phyloP scores from a whole-genome alignment of 257 asterid species.

The Nicotiana tabacum region DNA sequence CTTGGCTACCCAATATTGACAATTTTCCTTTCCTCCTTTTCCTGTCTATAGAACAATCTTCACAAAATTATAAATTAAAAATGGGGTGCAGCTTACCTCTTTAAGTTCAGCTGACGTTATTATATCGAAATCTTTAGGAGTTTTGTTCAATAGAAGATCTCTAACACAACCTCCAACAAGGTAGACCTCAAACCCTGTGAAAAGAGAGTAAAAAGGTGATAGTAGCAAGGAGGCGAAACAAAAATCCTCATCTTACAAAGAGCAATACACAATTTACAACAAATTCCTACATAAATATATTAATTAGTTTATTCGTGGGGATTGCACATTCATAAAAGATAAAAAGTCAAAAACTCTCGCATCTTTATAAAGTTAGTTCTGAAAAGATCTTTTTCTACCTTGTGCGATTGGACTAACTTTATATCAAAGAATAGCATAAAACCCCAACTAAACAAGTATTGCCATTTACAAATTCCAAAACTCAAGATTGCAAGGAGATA shows the following conservation, averaged over 20 bases:
- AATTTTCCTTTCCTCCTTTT: background rate
- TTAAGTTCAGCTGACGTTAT: constrained; percentile 32
- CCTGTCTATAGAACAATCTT: background rate
- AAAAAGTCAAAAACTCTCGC: background rate
- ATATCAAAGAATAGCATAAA: background rate
- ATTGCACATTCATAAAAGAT: background rate
- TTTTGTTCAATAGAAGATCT: constrained; percentile 28
- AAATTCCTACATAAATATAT: background rate
- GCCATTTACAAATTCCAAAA: background rate
- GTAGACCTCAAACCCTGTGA: constrained; percentile 26
- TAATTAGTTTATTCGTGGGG: background rate
- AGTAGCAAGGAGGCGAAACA: background rate
- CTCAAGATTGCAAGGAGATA: background rate
- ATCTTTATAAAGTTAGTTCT: no score
- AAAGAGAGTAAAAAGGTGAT: background rate
- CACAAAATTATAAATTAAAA: no score
- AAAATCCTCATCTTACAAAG: background rate
- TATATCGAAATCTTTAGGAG: constrained; percentile 27
- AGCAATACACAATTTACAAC: background rate
- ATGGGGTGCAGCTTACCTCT: constrained; percentile 14
- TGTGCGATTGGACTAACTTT: background rate
- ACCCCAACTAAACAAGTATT: background rate
- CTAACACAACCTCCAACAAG: constrained; percentile 34
- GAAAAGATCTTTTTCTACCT: background rate
- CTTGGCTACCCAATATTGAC: background rate